phyloP scores from a whole-genome alignment of 176 grass and related monocot genomes.

The Carex cristatella region DNA sequence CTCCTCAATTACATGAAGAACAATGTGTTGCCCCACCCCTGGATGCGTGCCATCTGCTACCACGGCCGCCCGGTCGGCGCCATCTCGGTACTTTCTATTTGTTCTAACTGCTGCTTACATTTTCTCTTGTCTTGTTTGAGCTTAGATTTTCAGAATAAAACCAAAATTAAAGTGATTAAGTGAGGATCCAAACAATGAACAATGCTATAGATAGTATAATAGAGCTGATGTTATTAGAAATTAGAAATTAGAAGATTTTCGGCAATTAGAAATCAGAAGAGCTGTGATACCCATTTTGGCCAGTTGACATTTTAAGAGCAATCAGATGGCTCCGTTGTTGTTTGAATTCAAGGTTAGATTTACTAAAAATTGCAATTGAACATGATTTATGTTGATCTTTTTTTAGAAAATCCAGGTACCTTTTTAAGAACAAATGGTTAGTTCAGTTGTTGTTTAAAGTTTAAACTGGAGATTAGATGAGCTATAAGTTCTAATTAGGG shows the following conservation, averaged over 20 bases:
- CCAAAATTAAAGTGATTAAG: neutral
- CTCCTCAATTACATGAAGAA: constrained; percentile 49
- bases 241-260: neutral
- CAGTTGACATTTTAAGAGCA: neutral
- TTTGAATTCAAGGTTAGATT: neutral
- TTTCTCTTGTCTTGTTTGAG: no score
- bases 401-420: neutral
- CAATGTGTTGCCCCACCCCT: constrained; percentile 55
- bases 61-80: constrained; percentile 38
- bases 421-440: neutral
- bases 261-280: neutral
- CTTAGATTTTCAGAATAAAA: neutral
- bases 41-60: constrained; percentile 69
- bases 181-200: neutral
- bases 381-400: neutral
- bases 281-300: neutral
- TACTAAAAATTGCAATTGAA: neutral
- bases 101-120: no score
- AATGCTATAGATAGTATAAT: neutral
- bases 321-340: neutral
- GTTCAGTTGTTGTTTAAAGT: neutral
- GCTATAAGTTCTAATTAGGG: neutral
- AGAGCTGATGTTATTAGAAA: neutral
- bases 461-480: neutral
- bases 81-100: constrained; percentile 35